A percentile compares a stretch with the other conserved stretches of the same genome.
Evolutionary conservation across 306 rosid genomes (phyloP).

Genomic region (Acmispon strigosus): DNA sequence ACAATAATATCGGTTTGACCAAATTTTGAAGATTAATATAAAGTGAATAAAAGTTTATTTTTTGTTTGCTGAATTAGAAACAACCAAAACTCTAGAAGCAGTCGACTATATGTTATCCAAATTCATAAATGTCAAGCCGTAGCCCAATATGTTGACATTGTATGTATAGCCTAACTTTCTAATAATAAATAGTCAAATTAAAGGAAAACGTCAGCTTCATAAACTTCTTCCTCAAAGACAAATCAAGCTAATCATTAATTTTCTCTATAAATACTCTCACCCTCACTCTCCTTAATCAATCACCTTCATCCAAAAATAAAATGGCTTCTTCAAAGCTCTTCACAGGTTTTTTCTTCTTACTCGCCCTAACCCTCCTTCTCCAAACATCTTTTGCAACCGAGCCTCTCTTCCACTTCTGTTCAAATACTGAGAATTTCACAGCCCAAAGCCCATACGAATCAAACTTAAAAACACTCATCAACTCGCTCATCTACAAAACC

Average conservation of each 20-base stretch:
- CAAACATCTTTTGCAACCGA: conserved; percentile 34
- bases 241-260: background rate
- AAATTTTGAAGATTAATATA: background rate
- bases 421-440: conserved; percentile 36
- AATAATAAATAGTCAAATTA: background rate
- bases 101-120: too few species aligned
- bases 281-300: background rate
- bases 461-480: conserved; percentile 9
- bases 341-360: background rate
- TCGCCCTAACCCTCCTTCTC: conserved; percentile 15
- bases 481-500: conserved; percentile 15
- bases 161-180: too few species aligned
- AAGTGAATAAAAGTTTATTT: background rate
- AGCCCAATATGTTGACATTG: too few species aligned
- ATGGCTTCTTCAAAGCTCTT: conserved; percentile 22
- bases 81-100: background rate
- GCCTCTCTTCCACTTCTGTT: conserved; percentile 49
- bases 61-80: background rate
- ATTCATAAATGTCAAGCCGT: too few species aligned
- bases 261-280: background rate
- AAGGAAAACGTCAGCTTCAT: background rate
- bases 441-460: conserved; percentile 16
- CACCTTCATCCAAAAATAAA: conserved; percentile 13
- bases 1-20: too few species aligned
- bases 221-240: background rate